Evolutionary conservation across 495 filamentous ascomycete species (phyloP).

Genomic region (Penicillium alfredii): DNA sequence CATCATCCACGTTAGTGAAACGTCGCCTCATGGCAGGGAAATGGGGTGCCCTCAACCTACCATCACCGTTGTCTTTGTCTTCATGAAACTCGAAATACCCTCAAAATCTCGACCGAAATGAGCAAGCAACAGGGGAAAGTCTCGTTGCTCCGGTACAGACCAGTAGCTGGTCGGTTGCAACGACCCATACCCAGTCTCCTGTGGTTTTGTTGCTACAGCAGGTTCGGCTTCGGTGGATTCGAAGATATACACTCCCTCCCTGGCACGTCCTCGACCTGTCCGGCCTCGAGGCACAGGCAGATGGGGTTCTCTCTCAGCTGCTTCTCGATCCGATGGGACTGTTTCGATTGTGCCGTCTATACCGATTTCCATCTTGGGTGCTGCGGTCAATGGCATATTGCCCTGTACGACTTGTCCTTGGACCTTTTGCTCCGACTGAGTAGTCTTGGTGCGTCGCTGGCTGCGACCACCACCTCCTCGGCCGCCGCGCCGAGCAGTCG

Average conservation of each 20-base stretch:
- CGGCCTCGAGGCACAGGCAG: slow-evolving; percentile 25
- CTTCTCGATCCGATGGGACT: slow-evolving; percentile 18
- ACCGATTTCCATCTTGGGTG: slow-evolving; percentile 30
- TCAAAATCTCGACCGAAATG: slow-evolving; percentile 88
- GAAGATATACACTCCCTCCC: slow-evolving; percentile 38
- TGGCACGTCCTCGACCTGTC: slow-evolving; percentile 29
- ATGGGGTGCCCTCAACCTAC: no score
- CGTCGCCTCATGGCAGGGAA: not conserved
- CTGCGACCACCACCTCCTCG: slow-evolving; percentile 38
- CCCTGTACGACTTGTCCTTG: slow-evolving; percentile 19
- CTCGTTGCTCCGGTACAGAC: slow-evolving; percentile 84
- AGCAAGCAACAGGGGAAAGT: slow-evolving; percentile 70
- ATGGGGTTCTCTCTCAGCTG: slow-evolving; percentile 20
- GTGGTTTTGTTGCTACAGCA: slow-evolving; percentile 22
- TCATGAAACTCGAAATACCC: slow-evolving; percentile 79
- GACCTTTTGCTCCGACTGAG: slow-evolving; percentile 27
- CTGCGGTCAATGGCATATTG: slow-evolving; percentile 14
- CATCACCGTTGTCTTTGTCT: slow-evolving; percentile 91
- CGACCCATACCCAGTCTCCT: slow-evolving; percentile 39
- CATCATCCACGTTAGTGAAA: slow-evolving; percentile 25
- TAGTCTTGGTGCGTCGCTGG: slow-evolving; percentile 31
- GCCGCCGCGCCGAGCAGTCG: slow-evolving; percentile 43
- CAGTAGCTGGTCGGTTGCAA: slow-evolving; percentile 86
- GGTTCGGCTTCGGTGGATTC: slow-evolving; percentile 38
- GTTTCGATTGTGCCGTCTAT: slow-evolving; percentile 26